Percentiles rank a stretch among this genome's conserved stretches.
Conservation (phyloP, 202 grass and related monocot species). For the Bolboschoenoplectus hybrid region DNA sequence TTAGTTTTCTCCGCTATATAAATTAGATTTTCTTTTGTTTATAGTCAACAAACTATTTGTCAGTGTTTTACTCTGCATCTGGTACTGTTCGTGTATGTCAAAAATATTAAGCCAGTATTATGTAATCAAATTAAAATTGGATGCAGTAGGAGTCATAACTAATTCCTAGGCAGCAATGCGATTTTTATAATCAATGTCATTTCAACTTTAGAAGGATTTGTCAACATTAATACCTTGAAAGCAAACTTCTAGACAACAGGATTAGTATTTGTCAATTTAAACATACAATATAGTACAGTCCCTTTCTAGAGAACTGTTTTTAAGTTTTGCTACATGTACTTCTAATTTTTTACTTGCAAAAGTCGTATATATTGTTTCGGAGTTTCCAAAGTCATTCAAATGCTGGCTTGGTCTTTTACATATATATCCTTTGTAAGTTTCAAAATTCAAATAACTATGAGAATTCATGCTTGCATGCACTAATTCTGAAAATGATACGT, state of each 20-base stretch:
- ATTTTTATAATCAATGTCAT: not conserved
- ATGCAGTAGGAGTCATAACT: not conserved
- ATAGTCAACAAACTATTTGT: not conserved
- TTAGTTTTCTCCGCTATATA: not conserved
- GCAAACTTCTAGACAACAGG: not conserved
- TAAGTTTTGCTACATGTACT: not conserved
- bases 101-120: slow-evolving; percentile 7
- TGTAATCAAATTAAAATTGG: slow-evolving; percentile 19
- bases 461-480: not conserved
- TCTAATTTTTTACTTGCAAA: slow-evolving; percentile 8
- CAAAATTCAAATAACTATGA: not conserved
- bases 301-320: slow-evolving; percentile 20
- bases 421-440: not conserved
- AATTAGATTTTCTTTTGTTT: not conserved
- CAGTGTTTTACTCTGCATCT: not conserved
- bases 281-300: not conserved
- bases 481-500: slow-evolving; percentile 17
- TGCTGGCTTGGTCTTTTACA: slow-evolving; percentile 5
- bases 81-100: not conserved
- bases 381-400: slow-evolving; percentile 9
- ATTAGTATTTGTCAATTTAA: slow-evolving; percentile 9
- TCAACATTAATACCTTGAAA: not conserved
- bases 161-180: not conserved
- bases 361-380: slow-evolving; percentile 18
- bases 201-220: not conserved